phyloP scores from a whole-genome alignment of 1,284 basidiomycete species.

The Ganoderma leucocontextum region DNA sequence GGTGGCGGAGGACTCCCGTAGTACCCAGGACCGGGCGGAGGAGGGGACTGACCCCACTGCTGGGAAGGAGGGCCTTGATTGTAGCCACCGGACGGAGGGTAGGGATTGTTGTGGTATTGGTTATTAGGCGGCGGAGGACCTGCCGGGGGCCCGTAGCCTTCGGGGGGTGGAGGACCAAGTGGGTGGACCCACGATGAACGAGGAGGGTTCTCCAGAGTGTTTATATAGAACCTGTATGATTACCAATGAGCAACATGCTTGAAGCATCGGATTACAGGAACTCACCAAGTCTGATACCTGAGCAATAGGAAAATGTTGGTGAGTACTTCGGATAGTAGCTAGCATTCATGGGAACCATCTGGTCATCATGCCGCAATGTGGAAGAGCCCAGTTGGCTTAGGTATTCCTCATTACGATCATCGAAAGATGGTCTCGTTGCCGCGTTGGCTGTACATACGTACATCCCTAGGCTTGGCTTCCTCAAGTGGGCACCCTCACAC shows the following conservation, averaged over 20 bases:
- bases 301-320: conserved; percentile 17
- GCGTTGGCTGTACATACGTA: neutral
- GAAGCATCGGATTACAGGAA: conserved; percentile 11
- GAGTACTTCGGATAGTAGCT: conserved; percentile 9
- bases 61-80: conserved; percentile 32
- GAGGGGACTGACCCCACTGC: conserved; percentile 31
- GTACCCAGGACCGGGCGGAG: conserved; percentile 25
- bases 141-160: conserved; percentile 53
- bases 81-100: conserved; percentile 33
- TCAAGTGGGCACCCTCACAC: neutral
- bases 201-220: conserved; percentile 66
- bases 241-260: conserved; percentile 5
- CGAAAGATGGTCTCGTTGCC: neutral
- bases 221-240: conserved; percentile 71
- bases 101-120: conserved; percentile 29
- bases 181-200: conserved; percentile 74
- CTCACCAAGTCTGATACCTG: conserved; percentile 76
- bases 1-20: conserved; percentile 33
- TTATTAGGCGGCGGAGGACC: conserved; percentile 51
- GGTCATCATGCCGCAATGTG: neutral
- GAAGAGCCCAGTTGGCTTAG: conserved; percentile 2
- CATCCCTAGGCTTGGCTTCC: too few relatives aligned
- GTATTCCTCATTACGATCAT: neutral
- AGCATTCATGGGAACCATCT: neutral
- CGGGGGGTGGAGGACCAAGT: conserved; percentile 52